Evolutionary conservation across 23 red algal species (phyloP), one percentile per base, ranked within the genome.

Genomic region (Rhodosorus marinus): DNA sequence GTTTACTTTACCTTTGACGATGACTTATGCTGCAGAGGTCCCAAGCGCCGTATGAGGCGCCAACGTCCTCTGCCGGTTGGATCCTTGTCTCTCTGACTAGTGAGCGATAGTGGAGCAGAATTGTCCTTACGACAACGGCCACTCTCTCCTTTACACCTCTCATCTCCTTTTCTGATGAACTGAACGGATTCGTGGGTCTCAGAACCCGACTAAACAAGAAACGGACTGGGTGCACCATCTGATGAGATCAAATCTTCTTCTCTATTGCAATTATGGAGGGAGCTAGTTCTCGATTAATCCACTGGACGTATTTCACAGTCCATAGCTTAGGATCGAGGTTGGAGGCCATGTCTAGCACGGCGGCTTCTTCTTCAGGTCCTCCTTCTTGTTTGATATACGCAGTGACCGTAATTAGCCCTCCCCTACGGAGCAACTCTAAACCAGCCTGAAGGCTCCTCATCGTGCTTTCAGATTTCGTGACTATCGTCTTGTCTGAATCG

Each of bases 401-500:
- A 58, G 64, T 70, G 6, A 92, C 62, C 24, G 66, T 60, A 50
- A 92, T 74, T n/a, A 92, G 48, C 3, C 83, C 83, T 8, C 58
- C 64, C 6, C 57, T 49, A 14, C 54, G 47, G 15, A 92, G 53
- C 31, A 75, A 34, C 17, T 48, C 34, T 31, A 52, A 53, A 9
- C 66, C 68, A 8, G 27, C 31, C 2, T 67, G 48, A 19, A 92
- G 51, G 59, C 83, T 92, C 6, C n/a, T 24, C 15, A 74, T 42
- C 15, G 83, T 92, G 30, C 50, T 66, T 14, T 9, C 24, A 3
- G 55, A 58, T 33, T 5, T 51, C n/a, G 83, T 92, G 4, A 69
- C 52, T 28, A 80, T 64, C 26, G 40, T 66, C 2, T 75, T 55
- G 51, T 80, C 72, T 3, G 54, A 66, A 33, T 47, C 34, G n/a